Base-by-base conservation (phyloP, 139 green algal genomes). In the Medakamo hakoo region DNA sequence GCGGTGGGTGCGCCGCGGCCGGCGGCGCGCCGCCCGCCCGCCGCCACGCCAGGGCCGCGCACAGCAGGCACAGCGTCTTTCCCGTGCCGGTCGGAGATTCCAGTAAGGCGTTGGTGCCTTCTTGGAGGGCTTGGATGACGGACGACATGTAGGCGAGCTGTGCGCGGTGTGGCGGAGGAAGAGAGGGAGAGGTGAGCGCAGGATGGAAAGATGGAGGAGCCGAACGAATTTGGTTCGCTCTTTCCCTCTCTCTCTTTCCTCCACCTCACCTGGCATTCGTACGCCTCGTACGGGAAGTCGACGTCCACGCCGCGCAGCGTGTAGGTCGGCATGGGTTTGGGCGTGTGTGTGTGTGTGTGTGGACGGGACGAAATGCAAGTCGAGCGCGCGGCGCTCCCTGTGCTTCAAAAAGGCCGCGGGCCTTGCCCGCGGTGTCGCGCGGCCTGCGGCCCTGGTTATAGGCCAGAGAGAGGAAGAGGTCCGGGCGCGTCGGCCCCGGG, bases 61-160 rank as follows among this genome's bases (percentile, higher is more conserved):
- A 97, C 56, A 98, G 82, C 74, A 98, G 80, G 75, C 90, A 98
- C 27, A 98, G 78, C 26, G 91, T 98, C 74, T 98, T 98, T 32
- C 91, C 91, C 0, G 91, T 98, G 26, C 91, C 91, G 0, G 91
- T 98, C 55, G 91, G 91, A 61, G 78, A 90, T 75, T 98, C 91
- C 59, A 98, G 75, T 68, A 98, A 75, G 2, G 84, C 89, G 66
- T 95, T 90, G 27, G 79, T 76, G 21, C 75, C 76, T 78, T 84
- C 68, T 29, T 94, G 72, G 30, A 97, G 73, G 1, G 90, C 91
- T 27, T 76, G 59, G n/a, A 97, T 86, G n/a, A 96, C 89, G 4
- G 71, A 72, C 5, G 69, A 71, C 90, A 97, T 97, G 73, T 95
- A 97, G 24, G 78, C 71, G 1, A 88, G 67, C 81, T 91, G 79